A percentile compares a stretch with the other conserved stretches of the same genome.
These are phyloP conservation scores for Collybia sp. DNA, from an alignment of 768 basidiomycete genomes.

Conservation along the genomic window DNA sequence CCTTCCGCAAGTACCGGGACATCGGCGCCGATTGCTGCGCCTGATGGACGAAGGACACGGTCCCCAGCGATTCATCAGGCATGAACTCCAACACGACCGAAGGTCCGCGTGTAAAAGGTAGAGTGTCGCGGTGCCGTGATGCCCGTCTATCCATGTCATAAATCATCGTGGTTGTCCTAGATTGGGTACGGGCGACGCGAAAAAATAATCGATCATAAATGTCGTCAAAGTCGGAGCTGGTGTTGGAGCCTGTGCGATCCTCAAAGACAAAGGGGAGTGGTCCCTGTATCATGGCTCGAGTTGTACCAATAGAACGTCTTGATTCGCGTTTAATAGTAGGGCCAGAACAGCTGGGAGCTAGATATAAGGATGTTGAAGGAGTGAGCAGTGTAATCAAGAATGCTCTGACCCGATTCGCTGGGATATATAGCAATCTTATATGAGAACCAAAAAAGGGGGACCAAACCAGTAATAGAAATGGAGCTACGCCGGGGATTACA, in stretches of 20 bases:
- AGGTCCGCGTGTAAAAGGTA: slow-evolving; percentile 49
- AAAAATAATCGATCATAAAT: slow-evolving; percentile 75
- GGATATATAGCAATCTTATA: too few species aligned
- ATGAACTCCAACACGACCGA: slow-evolving; percentile 58
- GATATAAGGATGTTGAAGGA: too few species aligned
- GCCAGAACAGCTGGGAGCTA: too few species aligned
- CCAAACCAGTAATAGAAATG: too few species aligned
- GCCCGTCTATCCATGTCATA: slow-evolving; percentile 66
- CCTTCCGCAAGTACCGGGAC: slow-evolving; percentile 59
- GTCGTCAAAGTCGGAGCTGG: slow-evolving; percentile 67
- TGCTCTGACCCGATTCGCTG: too few species aligned
- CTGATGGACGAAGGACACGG: slow-evolving; percentile 45
- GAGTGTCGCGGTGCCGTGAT: slow-evolving; percentile 51
- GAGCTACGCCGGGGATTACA: too few species aligned
- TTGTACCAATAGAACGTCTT: too few species aligned
- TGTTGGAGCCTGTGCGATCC: slow-evolving; percentile 5
- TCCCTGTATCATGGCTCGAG: too few species aligned
- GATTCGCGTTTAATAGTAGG: too few species aligned
- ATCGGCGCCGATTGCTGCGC: slow-evolving; percentile 48
- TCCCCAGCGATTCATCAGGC: slow-evolving; percentile 54
- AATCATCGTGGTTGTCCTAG: slow-evolving; percentile 43
- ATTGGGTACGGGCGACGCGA: slow-evolving; percentile 49
- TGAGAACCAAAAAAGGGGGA: too few species aligned
- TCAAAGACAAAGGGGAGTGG: background rate
- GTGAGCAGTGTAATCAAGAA: too few species aligned